phyloP scores from a whole-genome alignment of 1,284 basidiomycete species.

The Pseudozyma tsukubaensis region DNA sequence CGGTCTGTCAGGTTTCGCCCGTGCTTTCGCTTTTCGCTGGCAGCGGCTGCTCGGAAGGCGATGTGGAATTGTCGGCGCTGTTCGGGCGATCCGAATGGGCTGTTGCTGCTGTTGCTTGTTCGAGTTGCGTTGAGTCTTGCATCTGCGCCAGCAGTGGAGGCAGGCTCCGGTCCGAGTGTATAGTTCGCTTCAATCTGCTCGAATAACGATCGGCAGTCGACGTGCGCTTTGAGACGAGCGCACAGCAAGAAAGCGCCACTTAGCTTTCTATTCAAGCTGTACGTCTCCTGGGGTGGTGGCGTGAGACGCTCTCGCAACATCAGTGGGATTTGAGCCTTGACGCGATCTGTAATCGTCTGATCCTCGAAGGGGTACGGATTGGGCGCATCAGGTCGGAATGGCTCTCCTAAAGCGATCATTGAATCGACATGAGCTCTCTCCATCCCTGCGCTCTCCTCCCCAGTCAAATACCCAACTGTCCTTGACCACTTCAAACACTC shows the following conservation, averaged over 20 bases:
- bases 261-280: constrained; percentile 92
- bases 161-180: constrained; percentile 20
- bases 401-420: constrained; percentile 80
- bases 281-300: constrained; percentile 93
- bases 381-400: constrained; percentile 76
- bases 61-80: constrained; percentile 37
- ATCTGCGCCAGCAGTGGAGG: background rate
- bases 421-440: constrained; percentile 86
- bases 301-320: constrained; percentile 91
- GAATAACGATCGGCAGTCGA: constrained; percentile 77
- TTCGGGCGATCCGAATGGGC: constrained; percentile 21
- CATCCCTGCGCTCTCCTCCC: constrained; percentile 90
- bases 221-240: constrained; percentile 79
- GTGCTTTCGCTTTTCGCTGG: constrained; percentile 13
- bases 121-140: background rate
- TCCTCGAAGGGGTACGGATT: constrained; percentile 78
- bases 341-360: constrained; percentile 78
- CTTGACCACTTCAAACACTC: constrained; percentile 81
- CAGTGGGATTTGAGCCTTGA: constrained; percentile 84
- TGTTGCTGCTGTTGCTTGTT: background rate
- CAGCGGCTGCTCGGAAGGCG: constrained; percentile 14
- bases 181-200: constrained; percentile 33
- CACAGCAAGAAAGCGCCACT: constrained; percentile 94
- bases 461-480: constrained; percentile 88
- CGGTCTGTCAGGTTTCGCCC: constrained; percentile 44